These are phyloP conservation scores for Fusarium citri DNA, from an alignment of 2,329 filamentous ascomycete species.

Conservation along the genomic window DNA sequence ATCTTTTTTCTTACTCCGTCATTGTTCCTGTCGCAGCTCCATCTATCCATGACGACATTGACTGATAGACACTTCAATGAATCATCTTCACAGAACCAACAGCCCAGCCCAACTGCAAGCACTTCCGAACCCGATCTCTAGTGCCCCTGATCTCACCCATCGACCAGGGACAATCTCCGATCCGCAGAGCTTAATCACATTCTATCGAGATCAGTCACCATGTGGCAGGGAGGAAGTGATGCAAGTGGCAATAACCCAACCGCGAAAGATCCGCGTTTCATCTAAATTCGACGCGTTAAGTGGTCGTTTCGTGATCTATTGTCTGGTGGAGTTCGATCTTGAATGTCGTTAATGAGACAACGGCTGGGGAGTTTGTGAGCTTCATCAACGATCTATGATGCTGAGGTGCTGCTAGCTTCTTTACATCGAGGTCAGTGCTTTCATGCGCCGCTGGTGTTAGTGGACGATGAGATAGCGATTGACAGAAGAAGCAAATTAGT, in stretches of 20 bases:
- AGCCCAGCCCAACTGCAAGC: conserved; percentile 17
- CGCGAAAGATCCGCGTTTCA: conserved; percentile 6
- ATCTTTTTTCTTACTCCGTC: conserved; percentile 11
- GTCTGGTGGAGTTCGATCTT: conserved; percentile 12
- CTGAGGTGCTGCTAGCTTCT: conserved; percentile 7
- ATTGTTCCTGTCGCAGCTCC: conserved; percentile 3
- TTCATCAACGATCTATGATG: conserved; percentile 26
- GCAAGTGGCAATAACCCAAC: conserved; percentile 13
- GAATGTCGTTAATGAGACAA: conserved; percentile 20
- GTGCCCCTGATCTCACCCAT: conserved; percentile 1
- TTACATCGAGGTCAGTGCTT: conserved; percentile 18
- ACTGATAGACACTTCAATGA: conserved; percentile 28
- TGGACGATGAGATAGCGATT: neutral
- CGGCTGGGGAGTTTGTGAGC: neutral
- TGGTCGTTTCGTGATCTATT: neutral
- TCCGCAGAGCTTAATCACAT: conserved; percentile 17
- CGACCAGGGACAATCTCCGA: conserved; percentile 15
- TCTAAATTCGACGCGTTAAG: neutral
- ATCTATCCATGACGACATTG: conserved; percentile 44
- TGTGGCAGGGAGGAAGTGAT: conserved; percentile 30
- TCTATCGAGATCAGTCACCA: conserved; percentile 6
- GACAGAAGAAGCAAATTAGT: conserved; percentile 17
- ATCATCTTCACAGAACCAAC: conserved; percentile 33
- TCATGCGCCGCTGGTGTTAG: neutral
- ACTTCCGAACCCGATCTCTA: conserved; percentile 20